These are phyloP conservation scores for Chamaecyparis obtusa DNA, from an alignment of 75 land plant species.

Conservation along the genomic window DNA sequence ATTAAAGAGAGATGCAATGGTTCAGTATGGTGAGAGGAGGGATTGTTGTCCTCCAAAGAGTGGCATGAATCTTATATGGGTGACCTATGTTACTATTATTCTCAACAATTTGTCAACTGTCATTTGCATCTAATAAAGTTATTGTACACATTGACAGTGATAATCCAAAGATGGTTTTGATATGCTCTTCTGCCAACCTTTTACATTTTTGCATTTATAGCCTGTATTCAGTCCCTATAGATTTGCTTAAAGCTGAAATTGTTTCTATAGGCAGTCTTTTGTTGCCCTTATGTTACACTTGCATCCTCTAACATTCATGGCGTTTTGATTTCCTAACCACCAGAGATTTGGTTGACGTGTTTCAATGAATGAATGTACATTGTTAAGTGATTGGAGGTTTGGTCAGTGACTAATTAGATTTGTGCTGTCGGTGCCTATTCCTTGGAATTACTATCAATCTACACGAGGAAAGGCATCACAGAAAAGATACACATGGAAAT, in stretches of 20 bases:
- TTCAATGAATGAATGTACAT: not conserved
- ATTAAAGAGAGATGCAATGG: not conserved
- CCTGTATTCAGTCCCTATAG: not conserved
- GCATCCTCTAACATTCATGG: not conserved
- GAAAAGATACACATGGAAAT: too few species aligned
- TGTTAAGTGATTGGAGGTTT: too few species aligned
- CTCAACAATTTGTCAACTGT: not conserved
- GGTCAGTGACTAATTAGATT: too few species aligned
- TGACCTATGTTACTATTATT: not conserved
- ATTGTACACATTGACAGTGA: not conserved
- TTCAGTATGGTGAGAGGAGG: not conserved
- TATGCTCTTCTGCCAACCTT: not conserved
- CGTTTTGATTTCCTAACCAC: not conserved
- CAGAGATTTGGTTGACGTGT: not conserved
- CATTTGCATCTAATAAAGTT: not conserved
- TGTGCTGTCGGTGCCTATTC: too few species aligned
- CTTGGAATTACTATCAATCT: too few species aligned
- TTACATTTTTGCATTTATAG: not conserved
- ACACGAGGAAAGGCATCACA: too few species aligned
- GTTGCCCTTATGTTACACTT: not conserved
- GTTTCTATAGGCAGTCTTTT: not conserved
- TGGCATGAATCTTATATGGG: not conserved
- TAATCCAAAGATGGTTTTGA: not conserved
- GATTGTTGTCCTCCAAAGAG: not conserved
- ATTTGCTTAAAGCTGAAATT: not conserved